Conservation (phyloP, 2,329 filamentous ascomycete species). For the Botrytis paeoniae region DNA sequence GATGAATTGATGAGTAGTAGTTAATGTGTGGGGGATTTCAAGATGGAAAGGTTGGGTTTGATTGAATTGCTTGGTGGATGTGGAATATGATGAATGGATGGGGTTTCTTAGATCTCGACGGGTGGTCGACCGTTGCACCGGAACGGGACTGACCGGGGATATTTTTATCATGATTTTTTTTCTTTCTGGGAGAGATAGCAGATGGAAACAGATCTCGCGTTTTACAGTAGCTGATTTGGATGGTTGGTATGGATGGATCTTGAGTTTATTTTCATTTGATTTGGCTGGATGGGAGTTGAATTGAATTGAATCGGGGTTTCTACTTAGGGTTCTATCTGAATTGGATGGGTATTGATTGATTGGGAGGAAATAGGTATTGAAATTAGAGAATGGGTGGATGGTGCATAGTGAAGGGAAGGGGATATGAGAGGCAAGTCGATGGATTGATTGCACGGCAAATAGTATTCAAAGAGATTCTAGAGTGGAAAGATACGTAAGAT, state of each 20-base stretch:
- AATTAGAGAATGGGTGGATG: not conserved
- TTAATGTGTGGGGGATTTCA: not conserved
- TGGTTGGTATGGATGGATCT: constrained; percentile 3
- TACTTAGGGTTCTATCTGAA: not conserved
- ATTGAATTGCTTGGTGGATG: not conserved
- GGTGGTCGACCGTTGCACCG: constrained; percentile 8
- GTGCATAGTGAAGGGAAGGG: not conserved
- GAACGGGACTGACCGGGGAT: constrained; percentile 12
- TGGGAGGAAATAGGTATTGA: not conserved
- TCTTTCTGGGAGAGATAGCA: not conserved
- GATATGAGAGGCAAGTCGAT: not conserved
- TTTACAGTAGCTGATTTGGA: constrained; percentile 9
- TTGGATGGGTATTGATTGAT: not conserved
- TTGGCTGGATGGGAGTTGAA: constrained; percentile 8
- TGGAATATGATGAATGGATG: not conserved
- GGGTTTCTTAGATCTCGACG: constrained; percentile 12
- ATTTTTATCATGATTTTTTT: constrained; percentile 12
- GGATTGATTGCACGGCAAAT: not conserved
- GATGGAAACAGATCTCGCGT: constrained; percentile 9
- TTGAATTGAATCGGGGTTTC: not conserved
- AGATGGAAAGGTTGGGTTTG: not conserved
- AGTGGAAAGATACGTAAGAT: not conserved
- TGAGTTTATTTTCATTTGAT: not conserved
- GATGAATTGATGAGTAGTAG: constrained; percentile 12
- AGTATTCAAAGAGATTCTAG: not conserved